phyloP scores from a whole-genome alignment of 2,329 filamentous ascomycete genomes.

The Clonostachys solani region DNA sequence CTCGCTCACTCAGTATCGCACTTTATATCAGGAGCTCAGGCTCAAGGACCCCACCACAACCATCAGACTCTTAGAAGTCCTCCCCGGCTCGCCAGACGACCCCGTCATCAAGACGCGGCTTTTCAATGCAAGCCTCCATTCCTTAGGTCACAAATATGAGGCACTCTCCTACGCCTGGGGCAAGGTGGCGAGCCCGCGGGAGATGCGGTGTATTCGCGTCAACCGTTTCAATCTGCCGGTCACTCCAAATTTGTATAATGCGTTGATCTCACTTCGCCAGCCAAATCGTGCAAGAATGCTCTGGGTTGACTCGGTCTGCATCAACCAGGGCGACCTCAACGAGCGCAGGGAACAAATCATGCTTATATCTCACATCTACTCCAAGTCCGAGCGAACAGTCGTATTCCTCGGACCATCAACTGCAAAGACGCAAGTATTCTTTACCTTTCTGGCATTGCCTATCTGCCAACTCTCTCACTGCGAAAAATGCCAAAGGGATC shows the following conservation, averaged over 20 bases:
- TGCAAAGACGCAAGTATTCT: too few relatives aligned
- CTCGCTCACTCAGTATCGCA: background rate
- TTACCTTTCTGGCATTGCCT: too few relatives aligned
- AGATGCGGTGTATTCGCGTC: background rate
- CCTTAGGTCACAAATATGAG: background rate
- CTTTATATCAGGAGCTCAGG: background rate
- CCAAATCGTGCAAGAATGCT: background rate
- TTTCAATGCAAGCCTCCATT: background rate
- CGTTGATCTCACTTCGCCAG: background rate
- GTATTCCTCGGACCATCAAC: conserved; percentile 5
- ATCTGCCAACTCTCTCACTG: too few relatives aligned
- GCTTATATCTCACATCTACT: conserved; percentile 14
- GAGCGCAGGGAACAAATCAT: conserved; percentile 11
- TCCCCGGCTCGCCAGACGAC: background rate
- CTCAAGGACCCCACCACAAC: background rate
- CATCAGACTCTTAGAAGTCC: background rate
- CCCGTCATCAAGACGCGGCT: background rate
- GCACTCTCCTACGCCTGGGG: conserved; percentile 3
- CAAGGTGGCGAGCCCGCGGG: background rate
- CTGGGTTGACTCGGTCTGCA: conserved; percentile 16
- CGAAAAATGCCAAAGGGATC: background rate
- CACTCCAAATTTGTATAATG: background rate
- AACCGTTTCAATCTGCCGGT: background rate
- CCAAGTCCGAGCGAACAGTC: conserved; percentile 1
- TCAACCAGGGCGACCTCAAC: conserved; percentile 10